Evolutionary conservation across 495 filamentous ascomycete genomes (phyloP).

Genomic region (Coniosporium apollinis): DNA sequence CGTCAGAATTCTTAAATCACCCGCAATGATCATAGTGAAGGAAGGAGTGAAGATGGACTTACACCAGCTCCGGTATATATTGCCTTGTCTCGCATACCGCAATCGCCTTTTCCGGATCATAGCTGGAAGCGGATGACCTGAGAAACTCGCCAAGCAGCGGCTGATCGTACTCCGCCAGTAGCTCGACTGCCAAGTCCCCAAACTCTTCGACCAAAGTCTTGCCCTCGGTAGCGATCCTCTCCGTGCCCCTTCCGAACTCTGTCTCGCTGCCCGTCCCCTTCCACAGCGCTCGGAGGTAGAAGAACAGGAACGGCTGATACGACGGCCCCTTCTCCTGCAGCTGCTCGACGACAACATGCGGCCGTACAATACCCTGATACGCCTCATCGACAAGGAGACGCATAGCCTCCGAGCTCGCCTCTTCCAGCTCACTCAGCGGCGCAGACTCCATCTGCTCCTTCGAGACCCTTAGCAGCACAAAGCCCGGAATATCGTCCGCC

Average conservation of each 20-base stretch:
- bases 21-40: no score
- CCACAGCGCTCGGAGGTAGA: slow-evolving; percentile 84
- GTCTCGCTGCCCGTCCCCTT: slow-evolving; percentile 38
- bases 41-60: slow-evolving; percentile 1
- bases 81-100: slow-evolving; percentile 58
- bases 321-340: slow-evolving; percentile 30
- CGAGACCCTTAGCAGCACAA: slow-evolving; percentile 73
- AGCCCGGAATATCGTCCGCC: slow-evolving; percentile 71
- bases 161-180: slow-evolving; percentile 74
- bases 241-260: slow-evolving; percentile 15
- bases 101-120: slow-evolving; percentile 67
- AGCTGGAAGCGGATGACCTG: slow-evolving; percentile 55
- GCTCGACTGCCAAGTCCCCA: slow-evolving; percentile 65
- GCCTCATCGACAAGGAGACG: slow-evolving; percentile 80
- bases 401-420: slow-evolving; percentile 63
- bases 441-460: slow-evolving; percentile 52
- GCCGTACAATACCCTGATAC: slow-evolving; percentile 67
- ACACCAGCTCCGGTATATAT: slow-evolving; percentile 75
- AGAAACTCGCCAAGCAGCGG: slow-evolving; percentile 70
- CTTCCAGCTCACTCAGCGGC: slow-evolving; percentile 51
- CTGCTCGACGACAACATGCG: slow-evolving; percentile 60
- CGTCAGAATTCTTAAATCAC: not conserved
- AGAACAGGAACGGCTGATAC: slow-evolving; percentile 57
- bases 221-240: slow-evolving; percentile 35
- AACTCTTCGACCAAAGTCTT: slow-evolving; percentile 67